These are phyloP conservation scores for Fagopyrum tataricum DNA, from an alignment of 148 eudicot species.

Conservation along the genomic window DNA sequence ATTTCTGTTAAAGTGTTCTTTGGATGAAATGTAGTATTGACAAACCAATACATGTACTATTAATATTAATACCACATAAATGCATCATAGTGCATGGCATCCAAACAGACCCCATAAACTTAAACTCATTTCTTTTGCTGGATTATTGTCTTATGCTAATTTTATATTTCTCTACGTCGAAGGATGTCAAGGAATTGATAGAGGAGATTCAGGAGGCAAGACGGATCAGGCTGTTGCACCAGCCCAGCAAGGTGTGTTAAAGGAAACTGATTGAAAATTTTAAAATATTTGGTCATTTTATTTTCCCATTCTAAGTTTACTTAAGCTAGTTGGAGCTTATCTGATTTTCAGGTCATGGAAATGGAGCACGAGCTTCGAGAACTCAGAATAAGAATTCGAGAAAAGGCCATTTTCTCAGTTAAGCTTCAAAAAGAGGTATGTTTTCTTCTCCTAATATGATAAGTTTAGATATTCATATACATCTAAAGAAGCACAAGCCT, in stretches of 20 bases:
- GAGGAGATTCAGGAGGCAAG: conserved; percentile 96
- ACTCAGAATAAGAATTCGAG: conserved; percentile 70
- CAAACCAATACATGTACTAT: too few relatives aligned
- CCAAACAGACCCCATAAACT: too few relatives aligned
- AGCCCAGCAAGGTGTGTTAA: conserved; percentile 74
- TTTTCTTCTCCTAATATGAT: not conserved
- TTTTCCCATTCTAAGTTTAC: not conserved
- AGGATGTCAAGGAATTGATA: conserved; percentile 79
- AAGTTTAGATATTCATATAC: not conserved
- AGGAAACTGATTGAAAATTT: not conserved
- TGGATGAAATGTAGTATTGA: too few relatives aligned
- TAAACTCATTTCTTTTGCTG: not conserved
- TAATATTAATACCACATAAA: too few relatives aligned
- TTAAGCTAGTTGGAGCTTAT: not conserved
- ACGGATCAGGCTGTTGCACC: conserved; percentile 81
- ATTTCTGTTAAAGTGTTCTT: too few relatives aligned
- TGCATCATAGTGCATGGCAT: too few relatives aligned
- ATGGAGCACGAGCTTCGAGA: conserved; percentile 97
- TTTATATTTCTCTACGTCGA: not conserved
- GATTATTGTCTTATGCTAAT: not conserved
- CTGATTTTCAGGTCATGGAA: conserved; percentile 75
- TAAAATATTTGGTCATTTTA: not conserved
- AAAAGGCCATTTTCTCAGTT: conserved; percentile 70
- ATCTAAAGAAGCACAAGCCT: not conserved
- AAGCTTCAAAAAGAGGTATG: conserved; percentile 88